These are phyloP conservation scores for Polyplosphaeria fusca DNA, from an alignment of 495 filamentous ascomycete species.

Conservation along the genomic window DNA sequence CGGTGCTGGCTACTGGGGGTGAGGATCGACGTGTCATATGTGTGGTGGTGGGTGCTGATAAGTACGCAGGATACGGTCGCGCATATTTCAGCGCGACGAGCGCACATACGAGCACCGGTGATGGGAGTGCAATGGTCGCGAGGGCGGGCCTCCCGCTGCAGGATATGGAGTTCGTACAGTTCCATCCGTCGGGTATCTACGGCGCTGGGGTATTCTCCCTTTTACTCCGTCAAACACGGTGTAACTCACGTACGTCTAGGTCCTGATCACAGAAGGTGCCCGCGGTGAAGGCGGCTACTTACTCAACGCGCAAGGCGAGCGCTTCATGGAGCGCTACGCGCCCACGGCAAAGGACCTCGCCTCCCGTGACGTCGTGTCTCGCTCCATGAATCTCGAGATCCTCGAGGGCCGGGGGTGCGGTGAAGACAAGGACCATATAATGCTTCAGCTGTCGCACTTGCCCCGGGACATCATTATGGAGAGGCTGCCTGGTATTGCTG, in stretches of 20 bases:
- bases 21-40: background rate
- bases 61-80: conserved; percentile 75
- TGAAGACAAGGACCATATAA: conserved; percentile 95
- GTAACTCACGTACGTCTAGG: background rate
- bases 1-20: conserved; percentile 84
- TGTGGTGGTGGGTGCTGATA: background rate
- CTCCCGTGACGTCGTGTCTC: conserved; percentile 90
- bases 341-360: conserved; percentile 97
- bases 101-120: conserved; percentile 97
- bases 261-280: conserved; percentile 95
- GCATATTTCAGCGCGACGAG: conserved; percentile 98
- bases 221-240: background rate
- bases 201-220: conserved; percentile 78
- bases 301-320: conserved; percentile 92
- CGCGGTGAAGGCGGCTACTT: conserved; percentile 98
- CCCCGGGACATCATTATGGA: conserved; percentile 88
- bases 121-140: conserved; percentile 98
- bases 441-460: conserved; percentile 92
- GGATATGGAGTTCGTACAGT: conserved; percentile 99
- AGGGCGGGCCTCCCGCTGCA: conserved; percentile 97
- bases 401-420: conserved; percentile 95
- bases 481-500: conserved; percentile 96
- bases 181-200: conserved; percentile 99
- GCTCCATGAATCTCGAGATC: conserved; percentile 98
- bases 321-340: conserved; percentile 98